These are phyloP conservation scores for Rhizopogon salebrosus DNA, from an alignment of 768 basidiomycete species.

Conservation along the genomic window DNA sequence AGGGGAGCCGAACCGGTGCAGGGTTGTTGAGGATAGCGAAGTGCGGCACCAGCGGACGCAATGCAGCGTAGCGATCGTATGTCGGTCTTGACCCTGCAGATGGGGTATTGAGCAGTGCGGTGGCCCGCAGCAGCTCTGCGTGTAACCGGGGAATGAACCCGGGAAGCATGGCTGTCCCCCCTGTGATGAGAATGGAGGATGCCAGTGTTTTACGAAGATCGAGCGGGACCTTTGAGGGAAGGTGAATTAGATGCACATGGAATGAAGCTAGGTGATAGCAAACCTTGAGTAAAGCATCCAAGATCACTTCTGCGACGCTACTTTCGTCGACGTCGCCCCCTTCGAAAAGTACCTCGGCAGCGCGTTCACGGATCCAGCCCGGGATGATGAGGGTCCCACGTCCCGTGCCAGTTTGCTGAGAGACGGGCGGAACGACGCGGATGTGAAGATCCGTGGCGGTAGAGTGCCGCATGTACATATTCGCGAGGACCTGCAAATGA, in stretches of 20 bases:
- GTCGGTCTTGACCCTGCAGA: conserved; percentile 35
- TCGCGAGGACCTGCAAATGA: conserved; percentile 56
- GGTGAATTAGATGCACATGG: background rate
- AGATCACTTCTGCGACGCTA: conserved; percentile 75
- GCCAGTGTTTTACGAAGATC: conserved; percentile 85
- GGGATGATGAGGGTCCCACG: conserved; percentile 79
- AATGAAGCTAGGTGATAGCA: background rate
- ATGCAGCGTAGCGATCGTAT: conserved; percentile 70
- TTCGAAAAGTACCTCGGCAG: conserved; percentile 87
- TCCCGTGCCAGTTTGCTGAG: conserved; percentile 68
- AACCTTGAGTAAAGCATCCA: conserved; percentile 77
- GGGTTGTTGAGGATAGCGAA: conserved; percentile 88
- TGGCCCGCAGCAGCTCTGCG: conserved; percentile 61
- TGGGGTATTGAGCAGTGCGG: conserved; percentile 36
- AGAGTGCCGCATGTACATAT: conserved; percentile 71
- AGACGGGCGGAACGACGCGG: conserved; percentile 59
- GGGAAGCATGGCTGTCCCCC: conserved; percentile 88
- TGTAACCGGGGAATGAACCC: conserved; percentile 92
- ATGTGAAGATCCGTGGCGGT: conserved; percentile 72
- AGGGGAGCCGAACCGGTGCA: conserved; percentile 41
- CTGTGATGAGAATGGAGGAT: conserved; percentile 79
- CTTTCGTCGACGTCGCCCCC: conserved; percentile 85
- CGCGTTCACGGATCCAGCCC: conserved; percentile 92
- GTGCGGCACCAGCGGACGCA: conserved; percentile 67
- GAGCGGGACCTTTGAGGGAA: conserved; percentile 61